phyloP scores from a whole-genome alignment of 1,284 basidiomycete genomes.

The Schizophyllum amplum region DNA sequence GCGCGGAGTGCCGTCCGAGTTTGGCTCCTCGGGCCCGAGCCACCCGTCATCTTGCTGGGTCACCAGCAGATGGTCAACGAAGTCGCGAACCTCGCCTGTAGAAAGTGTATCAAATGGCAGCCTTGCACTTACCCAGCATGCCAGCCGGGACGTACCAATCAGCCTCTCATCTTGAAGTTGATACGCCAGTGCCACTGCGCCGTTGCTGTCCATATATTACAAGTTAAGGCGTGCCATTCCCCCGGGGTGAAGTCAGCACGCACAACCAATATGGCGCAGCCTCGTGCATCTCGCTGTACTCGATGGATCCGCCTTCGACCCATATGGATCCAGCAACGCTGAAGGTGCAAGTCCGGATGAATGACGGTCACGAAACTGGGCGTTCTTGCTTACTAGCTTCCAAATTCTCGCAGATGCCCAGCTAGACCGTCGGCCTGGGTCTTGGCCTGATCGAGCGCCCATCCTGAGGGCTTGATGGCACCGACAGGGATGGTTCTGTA shows the following conservation, averaged over 20 bases:
- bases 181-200: constrained; percentile 30
- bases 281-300: constrained; percentile 35
- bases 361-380: background rate
- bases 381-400: constrained; percentile 25
- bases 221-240: background rate
- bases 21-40: constrained; percentile 29
- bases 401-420: constrained; percentile 29
- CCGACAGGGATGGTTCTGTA: constrained; percentile 25
- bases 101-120: constrained; percentile 37
- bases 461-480: constrained; percentile 28
- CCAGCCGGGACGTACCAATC: constrained; percentile 11
- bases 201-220: constrained; percentile 23
- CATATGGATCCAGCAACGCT: constrained; percentile 33
- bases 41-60: constrained; percentile 29
- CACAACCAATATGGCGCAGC: constrained; percentile 35
- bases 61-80: constrained; percentile 29
- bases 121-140: constrained; percentile 36
- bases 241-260: constrained; percentile 6
- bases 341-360: background rate
- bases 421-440: constrained; percentile 31
- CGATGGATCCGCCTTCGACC: constrained; percentile 30
- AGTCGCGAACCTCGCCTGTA: constrained; percentile 12
- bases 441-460: constrained; percentile 29
- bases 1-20: constrained; percentile 20
- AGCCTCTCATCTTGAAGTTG: constrained; percentile 27